Base-by-base conservation (phyloP, 106 monocot genomes). In the Acorus gramineus region DNA sequence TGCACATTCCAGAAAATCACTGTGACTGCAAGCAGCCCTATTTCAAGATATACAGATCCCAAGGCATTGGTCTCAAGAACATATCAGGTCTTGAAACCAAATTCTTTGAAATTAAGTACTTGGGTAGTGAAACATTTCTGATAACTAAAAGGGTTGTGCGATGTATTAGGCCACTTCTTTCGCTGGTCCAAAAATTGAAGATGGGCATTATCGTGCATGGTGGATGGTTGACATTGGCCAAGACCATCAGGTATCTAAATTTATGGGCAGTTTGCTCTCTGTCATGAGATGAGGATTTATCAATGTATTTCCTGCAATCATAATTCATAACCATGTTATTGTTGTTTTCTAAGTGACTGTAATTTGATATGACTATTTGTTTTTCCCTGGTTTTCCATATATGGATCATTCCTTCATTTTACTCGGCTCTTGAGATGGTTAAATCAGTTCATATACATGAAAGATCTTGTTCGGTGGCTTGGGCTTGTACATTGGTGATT, bases 211-310 rank as follows among this genome's bases (percentile, higher is more conserved):
- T 52, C 83, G 77, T 66, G 60, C 95, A 11, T 91, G 95, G 95
- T 96, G 95, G 95, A 87, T 90, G 80, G 64, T 96, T 56, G 95
- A 96, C 66, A 67, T 96, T 56, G 95, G 95, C 7, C 73, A 77
- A 57, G 90, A 85, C 63, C 95, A 96, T 65, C 95, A 96, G 90
- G 95, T 96, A 52, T 52, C 12, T 11, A 60, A 57, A 45, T 60
- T 43, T 11, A 52, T 14, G 42, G 5, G 14, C 48, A 7, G 1
- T 28, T 28, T 28, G 28, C n/a, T 28, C 28, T 28, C 28, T 28
- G 28, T 28, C 28, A 28, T 28, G 28, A 28, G 28, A 28, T 28
- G 28, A 0, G 28, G 28, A 28, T 28, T 28, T 28, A 28, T 28
- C 28, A 28, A 28, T 28, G 28, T 28, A 28, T 28, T 28, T 28